Conservation (phyloP, 768 basidiomycete genomes). For the Leccinum incarnatum region DNA sequence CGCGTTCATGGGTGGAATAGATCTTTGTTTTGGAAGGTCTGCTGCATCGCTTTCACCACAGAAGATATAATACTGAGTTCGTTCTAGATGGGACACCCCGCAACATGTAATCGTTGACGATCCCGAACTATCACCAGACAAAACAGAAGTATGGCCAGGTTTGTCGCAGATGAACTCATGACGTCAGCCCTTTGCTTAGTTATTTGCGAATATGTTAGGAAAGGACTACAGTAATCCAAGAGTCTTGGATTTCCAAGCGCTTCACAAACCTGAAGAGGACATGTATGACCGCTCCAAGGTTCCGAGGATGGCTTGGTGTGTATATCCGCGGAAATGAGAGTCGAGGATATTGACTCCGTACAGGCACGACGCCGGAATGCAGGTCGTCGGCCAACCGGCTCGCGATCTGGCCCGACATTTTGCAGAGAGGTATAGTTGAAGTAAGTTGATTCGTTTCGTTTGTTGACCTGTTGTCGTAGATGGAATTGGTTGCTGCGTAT, state of each 20-base stretch:
- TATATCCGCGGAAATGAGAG: background rate
- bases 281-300: conserved; percentile 91
- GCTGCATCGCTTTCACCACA: conserved; percentile 1
- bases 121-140: conserved; percentile 55
- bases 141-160: conserved; percentile 86
- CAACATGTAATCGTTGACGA: conserved; percentile 92
- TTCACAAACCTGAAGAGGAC: conserved; percentile 90
- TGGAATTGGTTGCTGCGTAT: conserved; percentile 95
- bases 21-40: conserved; percentile 87
- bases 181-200: background rate
- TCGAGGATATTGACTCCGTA: background rate
- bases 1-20: conserved; percentile 97
- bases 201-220: conserved; percentile 41
- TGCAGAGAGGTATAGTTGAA: conserved; percentile 65
- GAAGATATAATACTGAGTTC: background rate
- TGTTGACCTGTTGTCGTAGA: conserved; percentile 37
- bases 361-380: conserved; percentile 97
- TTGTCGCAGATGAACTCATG: conserved; percentile 4
- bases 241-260: conserved; percentile 76
- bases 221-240: conserved; percentile 96
- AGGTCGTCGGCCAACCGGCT: conserved; percentile 95
- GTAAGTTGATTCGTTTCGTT: background rate
- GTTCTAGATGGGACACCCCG: conserved; percentile 86
- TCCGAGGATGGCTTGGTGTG: conserved; percentile 95
- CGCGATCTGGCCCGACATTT: conserved; percentile 95